Base-by-base conservation (phyloP, 495 filamentous ascomycete species). In the Neurospora sp. region DNA sequence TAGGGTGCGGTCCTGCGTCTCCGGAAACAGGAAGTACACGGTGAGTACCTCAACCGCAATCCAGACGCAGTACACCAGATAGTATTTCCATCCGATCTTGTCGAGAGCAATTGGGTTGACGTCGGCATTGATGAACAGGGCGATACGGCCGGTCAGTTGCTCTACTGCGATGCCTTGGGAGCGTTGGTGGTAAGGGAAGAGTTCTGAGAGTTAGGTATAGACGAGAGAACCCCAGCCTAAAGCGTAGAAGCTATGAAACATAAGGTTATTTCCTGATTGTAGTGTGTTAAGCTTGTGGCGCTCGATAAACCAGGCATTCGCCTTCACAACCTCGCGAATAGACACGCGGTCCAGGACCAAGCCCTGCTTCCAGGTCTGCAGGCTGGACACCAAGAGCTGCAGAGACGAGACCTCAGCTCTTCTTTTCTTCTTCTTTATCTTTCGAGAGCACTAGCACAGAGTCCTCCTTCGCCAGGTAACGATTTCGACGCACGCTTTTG, bases 31-130 rank as follows among this genome's bases (percentile, higher is more conserved):
- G 69, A 88, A 79, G 72, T 84, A 90, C 40, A 91, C 84, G 38
- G 87, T 85, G 4, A 82, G 70, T 9, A 87, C 75, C 72, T 90
- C 87, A 41, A 89, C 82, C 3, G 81, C 76, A 40, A 90, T 82
- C 86, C 85, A 89, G 71, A 82, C 83, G 77, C 84, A 88, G 80
- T 91, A 91, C 31, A 89, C 86, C 45, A 90, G 80, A 40, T 89
- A 84, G 80, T 87, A 91, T 74, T 84, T 87, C 89, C 89, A 92
- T n/a, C 82, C 81, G 68, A 90, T 89, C 14, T 68, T 53, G 39
- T 79, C 81, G 14, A 91, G 77, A 27, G 87, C 89, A 44, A 92
- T 85, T 0, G 89, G 89, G 78, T 91, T 91, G 65, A 90, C 86
- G 73, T 89, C 90, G 4, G 85, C 88, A 68, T 88, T 88, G 75